Percentiles rank a stretch among this genome's conserved stretches.
Evolutionary conservation across 2,329 filamentous ascomycete species (phyloP).

Genomic region (Xylariaceae sp.): DNA sequence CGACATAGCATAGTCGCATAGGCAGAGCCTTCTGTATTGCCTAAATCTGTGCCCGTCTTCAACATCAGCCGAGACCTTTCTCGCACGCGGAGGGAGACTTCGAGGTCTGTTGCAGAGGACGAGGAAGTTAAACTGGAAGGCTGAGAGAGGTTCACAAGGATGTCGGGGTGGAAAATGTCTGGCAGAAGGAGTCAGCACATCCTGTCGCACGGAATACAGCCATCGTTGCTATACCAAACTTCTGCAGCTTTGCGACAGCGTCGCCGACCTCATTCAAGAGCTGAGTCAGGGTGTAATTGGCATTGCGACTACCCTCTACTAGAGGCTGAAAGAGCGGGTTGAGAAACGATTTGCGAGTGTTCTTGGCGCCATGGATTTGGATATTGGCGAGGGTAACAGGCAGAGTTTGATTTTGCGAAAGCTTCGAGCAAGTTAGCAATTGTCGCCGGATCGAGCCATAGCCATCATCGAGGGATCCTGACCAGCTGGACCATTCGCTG

Average conservation of each 20-base stretch:
- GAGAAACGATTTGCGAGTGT: constrained; percentile 81
- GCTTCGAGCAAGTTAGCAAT: constrained; percentile 39
- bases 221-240: constrained; percentile 57
- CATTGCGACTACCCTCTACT: constrained; percentile 60
- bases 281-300: constrained; percentile 72
- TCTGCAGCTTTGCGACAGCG: constrained; percentile 55
- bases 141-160: constrained; percentile 76
- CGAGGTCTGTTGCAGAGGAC: constrained; percentile 69
- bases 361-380: constrained; percentile 72
- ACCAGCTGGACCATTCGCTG: constrained; percentile 61
- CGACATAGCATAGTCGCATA: constrained; percentile 83
- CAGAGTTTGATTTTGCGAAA: constrained; percentile 76
- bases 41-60: constrained; percentile 91
- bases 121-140: constrained; percentile 63
- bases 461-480: constrained; percentile 24
- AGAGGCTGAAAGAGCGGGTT: constrained; percentile 75
- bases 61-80: constrained; percentile 81
- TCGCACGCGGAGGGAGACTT: constrained; percentile 69
- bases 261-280: constrained; percentile 47
- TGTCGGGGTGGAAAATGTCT: constrained; percentile 84
- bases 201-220: neutral
- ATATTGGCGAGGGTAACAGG: constrained; percentile 85
- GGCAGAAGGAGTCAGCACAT: constrained; percentile 11
- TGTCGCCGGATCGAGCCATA: constrained; percentile 6
- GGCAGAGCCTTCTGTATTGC: constrained; percentile 88